A percentile compares a stretch with the other conserved stretches of the same genome.
These are phyloP conservation scores for Polyplosphaeria fusca DNA, from an alignment of 495 filamentous ascomycete species.

Conservation along the genomic window DNA sequence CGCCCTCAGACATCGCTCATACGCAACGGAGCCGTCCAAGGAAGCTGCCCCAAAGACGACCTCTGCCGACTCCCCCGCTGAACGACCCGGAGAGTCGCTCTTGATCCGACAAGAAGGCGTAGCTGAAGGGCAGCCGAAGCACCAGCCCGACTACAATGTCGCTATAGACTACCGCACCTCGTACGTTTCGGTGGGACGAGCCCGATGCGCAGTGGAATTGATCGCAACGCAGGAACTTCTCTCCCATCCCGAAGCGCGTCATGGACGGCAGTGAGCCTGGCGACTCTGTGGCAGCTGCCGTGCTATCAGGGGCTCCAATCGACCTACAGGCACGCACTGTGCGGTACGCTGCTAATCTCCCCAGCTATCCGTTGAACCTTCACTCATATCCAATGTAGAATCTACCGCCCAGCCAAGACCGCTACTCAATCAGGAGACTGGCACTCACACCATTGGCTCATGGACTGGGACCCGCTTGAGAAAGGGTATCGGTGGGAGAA, in stretches of 20 bases:
- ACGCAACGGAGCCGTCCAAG: slow-evolving; percentile 13
- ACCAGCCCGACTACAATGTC: slow-evolving; percentile 76
- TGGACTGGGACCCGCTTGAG: slow-evolving; percentile 94
- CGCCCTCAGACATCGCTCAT: slow-evolving; percentile 17
- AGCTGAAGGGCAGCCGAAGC: slow-evolving; percentile 53
- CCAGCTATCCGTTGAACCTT: not conserved
- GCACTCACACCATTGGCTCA: slow-evolving; percentile 82
- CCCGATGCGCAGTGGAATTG: slow-evolving; percentile 27
- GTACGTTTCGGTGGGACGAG: slow-evolving; percentile 49
- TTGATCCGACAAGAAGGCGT: slow-evolving; percentile 55
- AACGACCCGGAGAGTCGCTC: slow-evolving; percentile 39
- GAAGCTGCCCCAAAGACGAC: slow-evolving; percentile 22
- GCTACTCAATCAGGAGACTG: slow-evolving; percentile 90
- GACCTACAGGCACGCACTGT: slow-evolving; percentile 92
- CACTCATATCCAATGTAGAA: slow-evolving; percentile 50
- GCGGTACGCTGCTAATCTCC: slow-evolving; percentile 55
- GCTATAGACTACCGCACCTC: slow-evolving; percentile 77
- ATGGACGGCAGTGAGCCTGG: slow-evolving; percentile 89
- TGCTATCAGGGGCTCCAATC: slow-evolving; percentile 87
- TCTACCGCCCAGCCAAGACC: slow-evolving; percentile 84
- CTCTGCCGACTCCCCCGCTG: slow-evolving; percentile 23
- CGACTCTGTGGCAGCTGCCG: slow-evolving; percentile 69
- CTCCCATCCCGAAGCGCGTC: slow-evolving; percentile 79
- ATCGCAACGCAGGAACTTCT: slow-evolving; percentile 62
- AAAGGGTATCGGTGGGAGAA: slow-evolving; percentile 98